These are phyloP conservation scores for Tetracladium setigerum DNA, from an alignment of 495 filamentous ascomycete species.

Conservation along the genomic window DNA sequence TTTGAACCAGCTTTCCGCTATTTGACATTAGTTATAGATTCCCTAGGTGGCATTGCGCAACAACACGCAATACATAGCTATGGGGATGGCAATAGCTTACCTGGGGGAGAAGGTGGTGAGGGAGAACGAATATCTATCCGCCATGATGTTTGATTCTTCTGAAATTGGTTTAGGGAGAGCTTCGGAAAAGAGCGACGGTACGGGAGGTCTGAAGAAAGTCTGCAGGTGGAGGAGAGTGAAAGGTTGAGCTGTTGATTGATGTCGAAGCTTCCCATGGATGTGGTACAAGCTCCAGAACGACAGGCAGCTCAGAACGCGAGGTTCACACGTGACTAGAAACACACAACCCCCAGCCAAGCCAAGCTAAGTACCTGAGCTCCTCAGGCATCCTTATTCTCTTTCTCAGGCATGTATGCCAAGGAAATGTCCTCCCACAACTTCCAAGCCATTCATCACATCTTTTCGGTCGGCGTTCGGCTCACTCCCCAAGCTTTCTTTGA, in stretches of 20 bases:
- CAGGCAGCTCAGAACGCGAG: conserved; percentile 17
- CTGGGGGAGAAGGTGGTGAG: conserved; percentile 99
- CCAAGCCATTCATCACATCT: no score
- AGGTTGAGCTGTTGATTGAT: conserved; percentile 12
- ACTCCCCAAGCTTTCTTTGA: neutral
- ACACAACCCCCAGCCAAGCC: no score
- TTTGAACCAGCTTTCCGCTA: conserved; percentile 90
- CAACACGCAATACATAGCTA: neutral
- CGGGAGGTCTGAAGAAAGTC: neutral
- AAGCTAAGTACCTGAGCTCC: no score
- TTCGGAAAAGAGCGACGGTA: neutral
- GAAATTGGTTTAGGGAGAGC: neutral
- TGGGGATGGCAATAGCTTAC: conserved; percentile 45
- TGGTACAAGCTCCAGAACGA: neutral
- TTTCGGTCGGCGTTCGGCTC: no score
- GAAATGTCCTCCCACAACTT: no score
- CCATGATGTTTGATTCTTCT: conserved; percentile 50
- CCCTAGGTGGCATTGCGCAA: neutral
- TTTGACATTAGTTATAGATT: conserved; percentile 35
- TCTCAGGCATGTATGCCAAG: no score
- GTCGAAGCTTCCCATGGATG: conserved; percentile 1
- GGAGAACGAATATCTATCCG: conserved; percentile 98
- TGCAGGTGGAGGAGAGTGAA: conserved; percentile 4
- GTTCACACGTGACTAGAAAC: no score
- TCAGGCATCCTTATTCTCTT: no score